Base-by-base conservation (phyloP, 441 rosid genomes). In the Pelargonium citronellum region DNA sequence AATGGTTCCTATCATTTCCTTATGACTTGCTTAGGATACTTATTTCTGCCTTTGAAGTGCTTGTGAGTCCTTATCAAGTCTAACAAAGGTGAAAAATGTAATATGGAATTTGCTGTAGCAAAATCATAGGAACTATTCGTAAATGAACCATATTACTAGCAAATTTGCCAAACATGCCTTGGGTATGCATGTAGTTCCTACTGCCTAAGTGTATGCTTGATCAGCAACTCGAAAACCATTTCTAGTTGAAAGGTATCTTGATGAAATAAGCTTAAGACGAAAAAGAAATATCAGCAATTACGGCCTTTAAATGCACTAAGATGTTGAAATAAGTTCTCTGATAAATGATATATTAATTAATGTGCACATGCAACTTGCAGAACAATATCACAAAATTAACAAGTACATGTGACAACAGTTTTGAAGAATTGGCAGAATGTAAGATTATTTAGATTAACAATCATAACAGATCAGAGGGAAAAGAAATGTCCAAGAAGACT, bases 401-500 rank as follows among this genome's bases (percentile, higher is more conserved):
- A 44, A 11, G 49, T 44, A 44, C 39, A 34, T 34, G 39, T 34
- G 20, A 51, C n/a, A 3, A 17, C 22, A 55, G 19, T 62, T 67
- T 53, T 24, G 12, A 57, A 72, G 39, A 61, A 17, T 41, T 46
- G 34, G 62, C 30, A 46, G 70, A 12, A 46, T 15, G 19, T 20
- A 34, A 67, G 34, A 15, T 43, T 19, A 44, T 22, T 43, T 15
- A 10, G 8, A 43, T 58, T 51, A 68, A 49, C n/a, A 69, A 19
- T 8, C 7, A 71, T 65, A 55, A 44, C 13, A 46, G n/a, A 30
- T 69, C 51, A 57, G 44, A 65, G 15, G 66, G 8, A 43, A 70
- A 71, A 78, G 22, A 20, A 16, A 62, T n/a, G 41, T 41, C 27
- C 16, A 44, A 37, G 70, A 68, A 63, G 66, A 77, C 87, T 87